These are phyloP conservation scores for Selenicereus undatus DNA, from an alignment of 148 eudicot species.

Conservation along the genomic window DNA sequence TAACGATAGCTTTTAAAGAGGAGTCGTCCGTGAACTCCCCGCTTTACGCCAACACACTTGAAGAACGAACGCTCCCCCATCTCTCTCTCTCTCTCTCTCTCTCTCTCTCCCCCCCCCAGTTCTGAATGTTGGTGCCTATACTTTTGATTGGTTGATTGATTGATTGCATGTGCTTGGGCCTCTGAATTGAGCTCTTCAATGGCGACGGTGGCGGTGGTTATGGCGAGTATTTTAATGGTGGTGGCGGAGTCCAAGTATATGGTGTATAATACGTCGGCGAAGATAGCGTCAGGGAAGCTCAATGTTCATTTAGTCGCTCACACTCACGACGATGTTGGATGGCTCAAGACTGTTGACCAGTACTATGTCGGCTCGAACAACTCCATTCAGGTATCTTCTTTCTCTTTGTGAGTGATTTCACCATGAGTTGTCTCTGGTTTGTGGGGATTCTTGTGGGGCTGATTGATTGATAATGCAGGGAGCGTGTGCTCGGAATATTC, in stretches of 20 bases:
- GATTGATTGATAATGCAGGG: slow-evolving; percentile 8
- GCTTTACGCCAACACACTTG: too few relatives aligned
- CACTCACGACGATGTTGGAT: slow-evolving; percentile 88
- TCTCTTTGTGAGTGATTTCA: background rate
- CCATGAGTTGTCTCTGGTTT: background rate
- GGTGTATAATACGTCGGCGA: slow-evolving; percentile 56
- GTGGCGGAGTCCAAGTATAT: slow-evolving; percentile 51
- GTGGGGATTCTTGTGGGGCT: background rate
- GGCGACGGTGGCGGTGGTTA: slow-evolving; percentile 12
- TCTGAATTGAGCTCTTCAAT: background rate
- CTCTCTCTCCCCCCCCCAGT: background rate
- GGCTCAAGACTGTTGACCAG: slow-evolving; percentile 91
- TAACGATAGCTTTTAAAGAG: too few relatives aligned
- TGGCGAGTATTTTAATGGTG: slow-evolving; percentile 4
- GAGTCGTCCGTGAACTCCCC: too few relatives aligned
- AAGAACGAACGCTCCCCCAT: too few relatives aligned
- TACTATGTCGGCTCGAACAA: slow-evolving; percentile 91
- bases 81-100: background rate
- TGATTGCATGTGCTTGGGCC: background rate
- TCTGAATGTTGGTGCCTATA: background rate
- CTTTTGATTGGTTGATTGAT: background rate
- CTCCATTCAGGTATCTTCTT: slow-evolving; percentile 55
- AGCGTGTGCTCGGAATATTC: slow-evolving; percentile 55
- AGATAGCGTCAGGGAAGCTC: slow-evolving; percentile 54
- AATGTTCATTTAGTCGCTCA: slow-evolving; percentile 89